These are phyloP conservation scores for Lachancea nothofagi DNA, from an alignment of 805 yeast species.

Conservation along the genomic window DNA sequence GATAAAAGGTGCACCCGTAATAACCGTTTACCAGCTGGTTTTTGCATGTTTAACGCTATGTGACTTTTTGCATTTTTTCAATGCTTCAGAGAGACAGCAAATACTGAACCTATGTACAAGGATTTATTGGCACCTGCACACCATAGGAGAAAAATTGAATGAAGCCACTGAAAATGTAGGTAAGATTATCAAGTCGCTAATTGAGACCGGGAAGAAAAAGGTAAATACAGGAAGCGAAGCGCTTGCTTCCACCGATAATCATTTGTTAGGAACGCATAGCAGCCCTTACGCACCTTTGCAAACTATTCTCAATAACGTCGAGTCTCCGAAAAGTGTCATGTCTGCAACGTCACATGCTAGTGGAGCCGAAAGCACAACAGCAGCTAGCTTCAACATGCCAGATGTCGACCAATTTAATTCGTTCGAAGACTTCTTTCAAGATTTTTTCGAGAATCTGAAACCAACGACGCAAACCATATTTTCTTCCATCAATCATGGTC, in stretches of 20 bases:
- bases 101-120: slow-evolving; percentile 44
- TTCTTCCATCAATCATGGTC: slow-evolving; percentile 9
- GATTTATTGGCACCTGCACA: slow-evolving; percentile 54
- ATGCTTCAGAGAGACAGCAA: slow-evolving; percentile 36
- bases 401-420: slow-evolving; percentile 45
- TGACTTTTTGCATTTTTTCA: slow-evolving; percentile 40
- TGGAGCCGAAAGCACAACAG: slow-evolving; percentile 1
- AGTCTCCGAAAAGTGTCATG: slow-evolving; percentile 7
- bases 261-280: background rate
- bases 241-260: background rate
- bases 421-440: slow-evolving; percentile 54
- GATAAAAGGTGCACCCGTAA: slow-evolving; percentile 51
- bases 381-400: slow-evolving; percentile 31
- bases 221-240: slow-evolving; percentile 10
- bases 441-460: slow-evolving; percentile 35
- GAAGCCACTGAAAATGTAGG: slow-evolving; percentile 60
- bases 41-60: slow-evolving; percentile 50
- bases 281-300: background rate
- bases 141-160: slow-evolving; percentile 50
- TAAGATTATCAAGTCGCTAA: slow-evolving; percentile 45
- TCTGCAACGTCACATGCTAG: slow-evolving; percentile 11
- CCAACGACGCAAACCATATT: slow-evolving; percentile 32
- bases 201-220: slow-evolving; percentile 38
- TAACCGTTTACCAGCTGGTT: slow-evolving; percentile 46
- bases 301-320: background rate